Percentiles rank a stretch among this genome's conserved stretches.
Conservation (phyloP, 1,284 basidiomycete genomes). For the Papiliotrema flavescens region DNA sequence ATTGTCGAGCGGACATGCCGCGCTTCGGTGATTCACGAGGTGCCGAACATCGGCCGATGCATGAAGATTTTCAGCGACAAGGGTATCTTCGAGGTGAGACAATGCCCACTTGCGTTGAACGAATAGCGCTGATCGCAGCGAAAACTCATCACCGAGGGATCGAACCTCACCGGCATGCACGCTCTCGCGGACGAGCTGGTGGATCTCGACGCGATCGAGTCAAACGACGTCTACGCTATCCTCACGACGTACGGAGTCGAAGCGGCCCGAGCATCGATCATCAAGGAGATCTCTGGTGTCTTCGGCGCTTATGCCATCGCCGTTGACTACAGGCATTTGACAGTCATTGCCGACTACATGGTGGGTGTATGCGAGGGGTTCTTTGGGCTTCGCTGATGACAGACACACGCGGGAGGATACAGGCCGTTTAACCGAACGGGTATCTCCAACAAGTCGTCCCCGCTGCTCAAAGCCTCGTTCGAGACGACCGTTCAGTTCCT, state of each 20-base stretch:
- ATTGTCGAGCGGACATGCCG: constrained; percentile 82
- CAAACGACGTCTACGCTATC: constrained; percentile 94
- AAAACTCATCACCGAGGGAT: constrained; percentile 62
- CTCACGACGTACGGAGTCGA: constrained; percentile 94
- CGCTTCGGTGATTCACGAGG: constrained; percentile 79
- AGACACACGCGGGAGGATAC: constrained; percentile 97
- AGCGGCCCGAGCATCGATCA: constrained; percentile 88
- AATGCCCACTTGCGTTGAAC: background rate
- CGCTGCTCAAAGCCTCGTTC: constrained; percentile 93
- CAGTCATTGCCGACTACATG: constrained; percentile 99
- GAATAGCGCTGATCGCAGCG: constrained; percentile 27
- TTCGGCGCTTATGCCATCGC: constrained; percentile 98
- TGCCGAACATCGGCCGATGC: constrained; percentile 71
- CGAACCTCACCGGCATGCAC: constrained; percentile 91
- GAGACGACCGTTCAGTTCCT: constrained; percentile 97
- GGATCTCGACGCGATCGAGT: constrained; percentile 78
- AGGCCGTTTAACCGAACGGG: constrained; percentile 97
- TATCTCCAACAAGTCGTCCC: constrained; percentile 84
- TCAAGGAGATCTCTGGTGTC: constrained; percentile 79
- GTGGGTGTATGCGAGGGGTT: constrained; percentile 52
- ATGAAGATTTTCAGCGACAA: constrained; percentile 50
- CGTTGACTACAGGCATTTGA: constrained; percentile 90
- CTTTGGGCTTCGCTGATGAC: background rate
- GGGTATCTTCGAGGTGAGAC: constrained; percentile 45
- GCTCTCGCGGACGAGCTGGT: constrained; percentile 74